phyloP scores from a whole-genome alignment of 2,329 filamentous ascomycete species.

The Exophiala xenobiotica region DNA sequence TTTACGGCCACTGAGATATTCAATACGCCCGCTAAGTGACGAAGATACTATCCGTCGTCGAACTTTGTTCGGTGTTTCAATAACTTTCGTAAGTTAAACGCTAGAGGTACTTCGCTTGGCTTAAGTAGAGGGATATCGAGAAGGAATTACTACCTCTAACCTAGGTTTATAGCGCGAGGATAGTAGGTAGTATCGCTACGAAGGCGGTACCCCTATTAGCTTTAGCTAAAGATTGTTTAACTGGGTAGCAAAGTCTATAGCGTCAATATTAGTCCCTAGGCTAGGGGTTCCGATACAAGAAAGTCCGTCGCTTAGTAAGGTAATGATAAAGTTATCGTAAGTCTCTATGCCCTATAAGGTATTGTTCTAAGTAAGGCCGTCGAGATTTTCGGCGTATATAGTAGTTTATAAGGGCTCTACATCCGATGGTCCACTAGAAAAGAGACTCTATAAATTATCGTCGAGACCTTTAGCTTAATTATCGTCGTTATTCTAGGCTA shows the following conservation, averaged over 20 bases:
- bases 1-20: neutral
- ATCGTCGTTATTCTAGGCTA: neutral
- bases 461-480: neutral
- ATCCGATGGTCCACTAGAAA: neutral
- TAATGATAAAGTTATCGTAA: neutral
- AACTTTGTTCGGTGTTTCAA: neutral
- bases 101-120: neutral
- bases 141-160: neutral
- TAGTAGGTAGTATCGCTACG: neutral
- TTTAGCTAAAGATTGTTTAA: neutral
- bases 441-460: neutral
- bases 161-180: neutral
- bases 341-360: neutral
- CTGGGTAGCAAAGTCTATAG: neutral
- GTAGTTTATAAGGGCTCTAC: neutral
- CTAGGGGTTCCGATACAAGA: neutral
- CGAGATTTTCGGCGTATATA: neutral
- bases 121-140: neutral
- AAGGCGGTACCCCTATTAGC: neutral
- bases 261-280: neutral
- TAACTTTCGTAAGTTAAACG: neutral
- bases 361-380: neutral
- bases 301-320: neutral
- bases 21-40: neutral
- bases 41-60: neutral